A percentile compares a stretch with the other conserved stretches of the same genome.
Evolutionary conservation across 805 yeast species (phyloP).

Genomic region (Starmera dryadoides): DNA sequence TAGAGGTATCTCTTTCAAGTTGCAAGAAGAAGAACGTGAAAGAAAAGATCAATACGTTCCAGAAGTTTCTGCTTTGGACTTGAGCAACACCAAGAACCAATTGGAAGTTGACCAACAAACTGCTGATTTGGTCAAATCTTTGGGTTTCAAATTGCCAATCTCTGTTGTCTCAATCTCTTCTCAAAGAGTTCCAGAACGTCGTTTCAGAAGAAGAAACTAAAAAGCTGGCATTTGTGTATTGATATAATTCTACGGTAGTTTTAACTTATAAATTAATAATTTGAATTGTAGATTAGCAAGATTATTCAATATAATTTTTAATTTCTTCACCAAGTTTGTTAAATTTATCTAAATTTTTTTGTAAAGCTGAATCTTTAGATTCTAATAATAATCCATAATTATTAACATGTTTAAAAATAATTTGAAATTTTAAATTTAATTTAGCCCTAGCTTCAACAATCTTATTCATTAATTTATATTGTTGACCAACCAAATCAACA

Average conservation of each 20-base stretch:
- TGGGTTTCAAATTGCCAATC: constrained; percentile 87
- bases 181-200: constrained; percentile 80
- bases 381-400: constrained; percentile 26
- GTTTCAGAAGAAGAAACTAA: constrained; percentile 87
- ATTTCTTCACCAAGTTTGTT: constrained; percentile 36
- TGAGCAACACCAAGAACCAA: constrained; percentile 91
- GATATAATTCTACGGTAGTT: constrained; percentile 3
- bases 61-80: constrained; percentile 99
- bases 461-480: constrained; percentile 25
- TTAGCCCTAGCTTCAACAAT: constrained; percentile 31
- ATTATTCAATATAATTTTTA: constrained; percentile 21
- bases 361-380: constrained; percentile 23
- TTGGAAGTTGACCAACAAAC: constrained; percentile 97
- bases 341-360: constrained; percentile 27
- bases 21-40: constrained; percentile 99
- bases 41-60: constrained; percentile 99
- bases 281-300: neutral
- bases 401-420: constrained; percentile 31
- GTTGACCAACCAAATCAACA: constrained; percentile 23
- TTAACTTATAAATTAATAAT: neutral
- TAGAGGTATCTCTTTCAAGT: constrained; percentile 99
- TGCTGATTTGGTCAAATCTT: constrained; percentile 86
- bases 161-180: constrained; percentile 82
- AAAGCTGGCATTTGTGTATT: constrained; percentile 12
- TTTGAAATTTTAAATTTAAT: constrained; percentile 30